Base-by-base conservation (phyloP, 208 protist species). In the Acanthamoeba castellanii region DNA sequence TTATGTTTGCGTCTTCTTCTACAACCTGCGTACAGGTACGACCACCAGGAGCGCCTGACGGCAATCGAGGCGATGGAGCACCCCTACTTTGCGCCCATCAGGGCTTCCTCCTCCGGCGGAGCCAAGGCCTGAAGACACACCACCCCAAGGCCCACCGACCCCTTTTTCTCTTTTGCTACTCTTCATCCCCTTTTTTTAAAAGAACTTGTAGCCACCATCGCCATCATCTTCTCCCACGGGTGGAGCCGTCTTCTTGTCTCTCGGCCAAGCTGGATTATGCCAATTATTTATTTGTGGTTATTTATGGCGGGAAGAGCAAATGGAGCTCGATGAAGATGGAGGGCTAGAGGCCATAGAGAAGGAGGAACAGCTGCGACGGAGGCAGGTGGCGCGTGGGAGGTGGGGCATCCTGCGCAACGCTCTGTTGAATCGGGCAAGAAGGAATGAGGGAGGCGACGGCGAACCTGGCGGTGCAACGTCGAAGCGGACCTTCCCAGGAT, bases 31-130 rank as follows among this genome's bases (percentile, higher is more conserved):
- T 55, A 22, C 42, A 92, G 90, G 20, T 95, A 99, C 96, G 99
- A 99, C 96, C 99, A 99, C 94, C 96, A 98, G 88, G 97, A 99
- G 94, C 98, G 99, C 68, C 97, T 99, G 45, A 99, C 99, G 42
- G 99, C 99, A 6, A 94, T 97, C 64, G 99, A 99, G 96, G 99
- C 99, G 0, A 99, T 99, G 98, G 96, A 98, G 64, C 99, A 99
- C 96, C 98, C 99, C 8, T 99, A 99, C 96, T 99, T 99, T 97
- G 85, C 52, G 25, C 85, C 85, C 37, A 72, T 92, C 61, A 37
- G 85, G 27, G 37, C 78, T 87, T 25, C 78, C 25, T 87, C 78
- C 14, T 87, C 78, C 30, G 68, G 27, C n/a, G 70, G 70, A 16
- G 20, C 78, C 25, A 87, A 59, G 78, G 45, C 47, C 20, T 87